phyloP scores from a whole-genome alignment of 2,329 filamentous ascomycete species.

The Botryotinia calthae region DNA sequence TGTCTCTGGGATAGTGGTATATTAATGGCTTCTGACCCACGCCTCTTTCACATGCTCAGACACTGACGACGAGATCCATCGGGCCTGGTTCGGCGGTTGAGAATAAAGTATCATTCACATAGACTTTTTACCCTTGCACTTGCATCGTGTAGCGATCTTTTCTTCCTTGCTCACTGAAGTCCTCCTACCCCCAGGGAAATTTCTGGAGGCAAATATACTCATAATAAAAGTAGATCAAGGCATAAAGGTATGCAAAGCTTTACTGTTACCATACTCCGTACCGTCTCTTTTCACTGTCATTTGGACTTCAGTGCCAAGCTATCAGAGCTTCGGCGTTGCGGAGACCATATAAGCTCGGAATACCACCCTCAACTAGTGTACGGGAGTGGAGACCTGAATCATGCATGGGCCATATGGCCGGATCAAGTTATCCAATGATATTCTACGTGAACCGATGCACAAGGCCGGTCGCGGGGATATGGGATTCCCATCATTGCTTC shows the following conservation, averaged over 20 bases:
- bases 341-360: constrained; percentile 26
- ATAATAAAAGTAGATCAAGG: not conserved
- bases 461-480: constrained; percentile 31
- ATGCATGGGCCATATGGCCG: constrained; percentile 34
- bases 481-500: constrained; percentile 24
- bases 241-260: constrained; percentile 15
- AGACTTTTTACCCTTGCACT: not conserved
- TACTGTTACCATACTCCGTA: not conserved
- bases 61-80: not conserved
- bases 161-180: not conserved
- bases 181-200: not conserved
- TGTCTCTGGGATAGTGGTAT: not conserved
- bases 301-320: not conserved
- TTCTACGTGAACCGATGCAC: constrained; percentile 14
- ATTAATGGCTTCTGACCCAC: not conserved
- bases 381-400: constrained; percentile 27
- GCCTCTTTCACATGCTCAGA: constrained; percentile 11
- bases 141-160: not conserved
- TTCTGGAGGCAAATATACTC: not conserved
- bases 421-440: constrained; percentile 22
- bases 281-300: not conserved
- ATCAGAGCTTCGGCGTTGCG: constrained; percentile 21
- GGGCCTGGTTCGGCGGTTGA: constrained; percentile 1
- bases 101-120: not conserved
- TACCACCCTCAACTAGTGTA: constrained; percentile 28